Evolutionary conservation across 83 land plant genomes (phyloP).

Genomic region (Picea engelmannii): DNA sequence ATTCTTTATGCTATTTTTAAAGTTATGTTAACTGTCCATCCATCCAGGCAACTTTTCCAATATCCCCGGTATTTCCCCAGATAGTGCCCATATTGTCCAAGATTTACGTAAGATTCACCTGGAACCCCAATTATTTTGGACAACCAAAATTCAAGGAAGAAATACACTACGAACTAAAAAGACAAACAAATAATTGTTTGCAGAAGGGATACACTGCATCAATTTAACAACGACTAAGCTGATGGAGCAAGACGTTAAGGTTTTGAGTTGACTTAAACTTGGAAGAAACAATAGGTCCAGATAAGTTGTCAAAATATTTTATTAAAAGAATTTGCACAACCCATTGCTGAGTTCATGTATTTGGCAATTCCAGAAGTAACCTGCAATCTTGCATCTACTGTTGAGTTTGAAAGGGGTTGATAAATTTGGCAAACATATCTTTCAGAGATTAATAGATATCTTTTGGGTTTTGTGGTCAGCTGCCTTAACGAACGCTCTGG

Average conservation of each 20-base stretch:
- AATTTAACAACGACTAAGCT: background rate
- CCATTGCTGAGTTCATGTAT: background rate
- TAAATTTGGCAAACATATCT: too few species aligned
- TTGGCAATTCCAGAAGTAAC: background rate
- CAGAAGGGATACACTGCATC: background rate
- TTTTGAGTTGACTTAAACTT: background rate
- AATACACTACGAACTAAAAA: too few species aligned
- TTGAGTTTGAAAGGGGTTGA: too few species aligned
- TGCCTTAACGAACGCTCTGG: conserved; percentile 45
- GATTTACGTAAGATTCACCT: background rate
- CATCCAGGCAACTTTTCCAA: too few species aligned
- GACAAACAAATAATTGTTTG: background rate
- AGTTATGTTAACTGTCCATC: too few species aligned
- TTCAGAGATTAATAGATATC: too few species aligned
- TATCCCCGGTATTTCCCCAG: too few species aligned
- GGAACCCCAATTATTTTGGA: background rate
- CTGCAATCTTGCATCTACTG: background rate
- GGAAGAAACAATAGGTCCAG: background rate
- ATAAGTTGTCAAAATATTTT: background rate
- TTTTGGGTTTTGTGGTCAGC: conserved; percentile 11
- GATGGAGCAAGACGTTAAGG: background rate
- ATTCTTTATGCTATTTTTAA: too few species aligned
- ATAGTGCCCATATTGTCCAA: too few species aligned
- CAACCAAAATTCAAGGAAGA: too few species aligned
- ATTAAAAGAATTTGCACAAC: background rate